These are phyloP conservation scores for Leccinum fibrillosum DNA, from an alignment of 768 basidiomycete genomes.

Conservation along the genomic window DNA sequence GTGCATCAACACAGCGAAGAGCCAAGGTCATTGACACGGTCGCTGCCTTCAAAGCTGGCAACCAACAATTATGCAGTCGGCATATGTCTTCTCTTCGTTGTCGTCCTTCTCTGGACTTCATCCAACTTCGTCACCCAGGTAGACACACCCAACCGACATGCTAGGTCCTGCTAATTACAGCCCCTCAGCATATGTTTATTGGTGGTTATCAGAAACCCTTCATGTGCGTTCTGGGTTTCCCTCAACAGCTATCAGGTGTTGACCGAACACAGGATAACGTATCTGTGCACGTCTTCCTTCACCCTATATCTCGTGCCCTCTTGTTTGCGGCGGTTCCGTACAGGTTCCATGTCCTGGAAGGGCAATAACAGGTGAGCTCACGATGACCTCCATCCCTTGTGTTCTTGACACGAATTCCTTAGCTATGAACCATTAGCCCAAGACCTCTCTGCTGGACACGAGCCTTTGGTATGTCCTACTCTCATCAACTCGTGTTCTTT, in stretches of 20 bases:
- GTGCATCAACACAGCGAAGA: constrained; percentile 13
- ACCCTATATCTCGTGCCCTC: constrained; percentile 74
- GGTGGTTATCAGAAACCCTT: constrained; percentile 88
- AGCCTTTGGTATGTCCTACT: constrained; percentile 17
- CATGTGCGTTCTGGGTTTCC: constrained; percentile 46
- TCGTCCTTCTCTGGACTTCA: constrained; percentile 85
- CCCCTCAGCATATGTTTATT: constrained; percentile 45
- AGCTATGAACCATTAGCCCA: constrained; percentile 28
- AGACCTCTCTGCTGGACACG: constrained; percentile 10
- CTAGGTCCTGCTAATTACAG: constrained; percentile 6
- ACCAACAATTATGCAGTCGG: constrained; percentile 50
- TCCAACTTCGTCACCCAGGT: constrained; percentile 89
- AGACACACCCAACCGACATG: not conserved
- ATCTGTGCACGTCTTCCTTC: constrained; percentile 90
- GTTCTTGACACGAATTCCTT: not conserved
- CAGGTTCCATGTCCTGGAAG: not conserved
- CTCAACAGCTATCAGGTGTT: not conserved
- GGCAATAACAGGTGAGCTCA: constrained; percentile 10
- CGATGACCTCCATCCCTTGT: not conserved
- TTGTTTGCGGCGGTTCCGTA: constrained; percentile 33
- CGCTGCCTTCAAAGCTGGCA: constrained; percentile 3
- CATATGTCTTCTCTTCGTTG: constrained; percentile 64
- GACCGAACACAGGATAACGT: constrained; percentile 63
- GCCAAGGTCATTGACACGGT: constrained; percentile 4
- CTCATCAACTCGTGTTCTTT: not conserved